Evolutionary conservation across 2,329 filamentous ascomycete species (phyloP).

Genomic region (Apiospora pterosperma): DNA sequence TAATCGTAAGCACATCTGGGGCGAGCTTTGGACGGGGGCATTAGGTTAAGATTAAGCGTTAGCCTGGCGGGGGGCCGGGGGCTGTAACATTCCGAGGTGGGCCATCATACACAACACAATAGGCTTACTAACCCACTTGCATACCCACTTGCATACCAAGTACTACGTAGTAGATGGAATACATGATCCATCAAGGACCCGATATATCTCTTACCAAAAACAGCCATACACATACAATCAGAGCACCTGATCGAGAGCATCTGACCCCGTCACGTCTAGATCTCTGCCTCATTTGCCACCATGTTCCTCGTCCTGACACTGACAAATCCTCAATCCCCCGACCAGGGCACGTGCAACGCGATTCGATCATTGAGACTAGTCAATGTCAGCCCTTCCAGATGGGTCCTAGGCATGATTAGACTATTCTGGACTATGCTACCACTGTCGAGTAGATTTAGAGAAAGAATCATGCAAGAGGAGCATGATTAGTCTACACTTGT

Average conservation of each 20-base stretch:
- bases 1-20: too few species aligned
- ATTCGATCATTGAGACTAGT: neutral
- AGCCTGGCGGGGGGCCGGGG: neutral
- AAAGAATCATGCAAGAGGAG: neutral
- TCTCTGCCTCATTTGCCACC: neutral
- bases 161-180: too few species aligned
- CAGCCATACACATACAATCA: too few species aligned
- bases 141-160: too few species aligned
- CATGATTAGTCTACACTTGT: too few species aligned
- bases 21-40: neutral
- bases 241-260: too few species aligned
- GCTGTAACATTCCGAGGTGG: neutral
- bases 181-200: too few species aligned
- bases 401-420: neutral
- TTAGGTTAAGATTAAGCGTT: slow-evolving; percentile 1
- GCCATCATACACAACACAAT: neutral
- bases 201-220: too few species aligned
- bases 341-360: neutral
- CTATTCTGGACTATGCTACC: neutral
- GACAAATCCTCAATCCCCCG: neutral
- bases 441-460: neutral
- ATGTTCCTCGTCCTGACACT: neutral
- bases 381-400: neutral
- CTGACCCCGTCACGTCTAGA: neutral
- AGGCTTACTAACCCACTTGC: too few species aligned